phyloP scores from a whole-genome alignment of 371 early-diverging fungal species.

The Phascolomyces articulosus region DNA sequence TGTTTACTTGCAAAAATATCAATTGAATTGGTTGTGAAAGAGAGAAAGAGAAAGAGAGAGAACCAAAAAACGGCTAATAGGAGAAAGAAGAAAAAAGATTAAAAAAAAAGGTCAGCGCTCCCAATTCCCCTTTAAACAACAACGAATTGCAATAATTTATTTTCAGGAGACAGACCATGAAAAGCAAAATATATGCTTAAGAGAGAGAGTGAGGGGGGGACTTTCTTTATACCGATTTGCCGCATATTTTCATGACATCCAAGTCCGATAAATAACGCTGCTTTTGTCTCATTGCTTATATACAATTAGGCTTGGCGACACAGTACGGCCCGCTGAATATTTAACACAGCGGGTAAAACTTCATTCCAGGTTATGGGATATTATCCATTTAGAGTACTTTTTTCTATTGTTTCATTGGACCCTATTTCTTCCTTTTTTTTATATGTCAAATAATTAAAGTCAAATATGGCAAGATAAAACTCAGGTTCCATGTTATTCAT shows the following conservation, averaged over 20 bases:
- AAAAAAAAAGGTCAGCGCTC: background rate
- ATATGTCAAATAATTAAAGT: too few species aligned
- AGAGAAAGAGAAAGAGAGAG: background rate
- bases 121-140: background rate
- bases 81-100: slow-evolving; percentile 1
- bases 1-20: background rate
- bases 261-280: slow-evolving; percentile 4
- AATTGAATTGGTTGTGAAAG: background rate
- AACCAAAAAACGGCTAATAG: slow-evolving; percentile 7
- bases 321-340: too few species aligned
- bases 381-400: too few species aligned
- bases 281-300: too few species aligned
- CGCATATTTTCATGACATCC: background rate
- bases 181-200: too few species aligned
- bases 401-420: too few species aligned
- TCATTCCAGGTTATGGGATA: too few species aligned
- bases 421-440: too few species aligned
- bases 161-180: slow-evolving; percentile 1
- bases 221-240: slow-evolving; percentile 4
- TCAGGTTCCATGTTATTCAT: too few species aligned
- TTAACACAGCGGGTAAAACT: too few species aligned
- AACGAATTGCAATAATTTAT: background rate
- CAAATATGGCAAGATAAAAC: too few species aligned
- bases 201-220: background rate
- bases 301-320: too few species aligned